phyloP scores from a whole-genome alignment of 768 basidiomycete genomes.

The Mrakia frigida region DNA sequence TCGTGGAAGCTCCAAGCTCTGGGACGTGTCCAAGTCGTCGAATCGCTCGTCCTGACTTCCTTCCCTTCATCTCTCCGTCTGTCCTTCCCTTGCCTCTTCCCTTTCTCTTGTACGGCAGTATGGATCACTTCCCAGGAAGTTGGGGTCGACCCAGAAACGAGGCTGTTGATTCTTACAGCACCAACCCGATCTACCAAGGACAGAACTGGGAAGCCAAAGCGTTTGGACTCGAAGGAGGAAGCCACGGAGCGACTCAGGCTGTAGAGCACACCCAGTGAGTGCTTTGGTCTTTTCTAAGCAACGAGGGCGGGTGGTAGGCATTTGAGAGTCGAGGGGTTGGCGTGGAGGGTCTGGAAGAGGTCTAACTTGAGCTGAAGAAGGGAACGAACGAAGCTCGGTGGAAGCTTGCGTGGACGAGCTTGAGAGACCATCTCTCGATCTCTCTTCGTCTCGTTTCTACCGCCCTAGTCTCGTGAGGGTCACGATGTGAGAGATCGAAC shows the following conservation, averaged over 20 bases:
- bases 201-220: constrained; percentile 33
- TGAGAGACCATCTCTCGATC: background rate
- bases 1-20: background rate
- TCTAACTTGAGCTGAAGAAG: background rate
- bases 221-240: constrained; percentile 24
- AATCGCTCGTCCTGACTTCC: background rate
- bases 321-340: no score
- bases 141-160: constrained; percentile 33
- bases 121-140: constrained; percentile 30
- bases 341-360: background rate
- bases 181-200: constrained; percentile 10
- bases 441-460: background rate
- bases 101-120: background rate
- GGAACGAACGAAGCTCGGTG: background rate
- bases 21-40: no score
- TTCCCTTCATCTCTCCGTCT: background rate
- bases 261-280: constrained; percentile 31
- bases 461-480: no score
- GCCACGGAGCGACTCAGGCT: background rate
- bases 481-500: no score
- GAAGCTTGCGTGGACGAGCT: constrained; percentile 1
- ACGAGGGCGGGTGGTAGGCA: no score
- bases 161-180: constrained; percentile 11
- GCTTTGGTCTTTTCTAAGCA: no score
- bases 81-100: background rate